Conservation (phyloP, 306 rosid genomes). For the Quercus aquifolioides region DNA sequence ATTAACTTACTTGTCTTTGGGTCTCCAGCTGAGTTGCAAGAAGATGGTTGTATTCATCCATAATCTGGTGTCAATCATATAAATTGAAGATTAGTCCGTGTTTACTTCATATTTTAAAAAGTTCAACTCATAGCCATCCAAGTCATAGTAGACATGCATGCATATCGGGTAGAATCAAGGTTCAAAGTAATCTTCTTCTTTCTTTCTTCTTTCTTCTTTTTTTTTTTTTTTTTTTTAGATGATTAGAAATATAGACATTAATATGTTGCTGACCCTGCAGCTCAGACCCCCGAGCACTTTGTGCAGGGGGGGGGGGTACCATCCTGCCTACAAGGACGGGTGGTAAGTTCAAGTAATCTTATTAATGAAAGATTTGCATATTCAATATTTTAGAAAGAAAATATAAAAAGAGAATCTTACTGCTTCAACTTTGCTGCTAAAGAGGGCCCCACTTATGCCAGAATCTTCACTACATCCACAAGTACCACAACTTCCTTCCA, state of each 20-base stretch:
- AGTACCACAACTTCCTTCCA: slow-evolving; percentile 67
- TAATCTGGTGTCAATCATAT: slow-evolving; percentile 59
- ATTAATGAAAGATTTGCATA: not conserved
- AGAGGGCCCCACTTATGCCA: slow-evolving; percentile 74
- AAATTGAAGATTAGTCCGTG: slow-evolving; percentile 20
- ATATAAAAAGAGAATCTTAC: slow-evolving; percentile 40
- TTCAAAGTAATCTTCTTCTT: slow-evolving; percentile 5
- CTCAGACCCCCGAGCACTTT: too few species aligned
- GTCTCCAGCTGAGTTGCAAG: slow-evolving; percentile 85
- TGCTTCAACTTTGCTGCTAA: slow-evolving; percentile 84
- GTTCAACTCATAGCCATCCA: not conserved
- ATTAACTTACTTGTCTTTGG: slow-evolving; percentile 77
- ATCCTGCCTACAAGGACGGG: too few species aligned
- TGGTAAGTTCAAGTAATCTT: not conserved
- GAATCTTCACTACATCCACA: slow-evolving; percentile 67
- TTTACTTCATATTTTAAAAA: not conserved
- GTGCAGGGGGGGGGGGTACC: too few species aligned
- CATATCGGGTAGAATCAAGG: not conserved
- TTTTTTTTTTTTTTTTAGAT: too few species aligned
- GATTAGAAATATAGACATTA: too few species aligned
- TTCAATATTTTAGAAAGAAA: not conserved
- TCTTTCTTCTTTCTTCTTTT: too few species aligned
- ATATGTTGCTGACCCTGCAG: too few species aligned
- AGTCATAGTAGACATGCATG: slow-evolving; percentile 2
- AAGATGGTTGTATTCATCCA: slow-evolving; percentile 85